A percentile compares a stretch with the other conserved stretches of the same genome.
phyloP scores from a whole-genome alignment of 1,139 yeast genomes.

The Pneumocystis oryctolagi region DNA sequence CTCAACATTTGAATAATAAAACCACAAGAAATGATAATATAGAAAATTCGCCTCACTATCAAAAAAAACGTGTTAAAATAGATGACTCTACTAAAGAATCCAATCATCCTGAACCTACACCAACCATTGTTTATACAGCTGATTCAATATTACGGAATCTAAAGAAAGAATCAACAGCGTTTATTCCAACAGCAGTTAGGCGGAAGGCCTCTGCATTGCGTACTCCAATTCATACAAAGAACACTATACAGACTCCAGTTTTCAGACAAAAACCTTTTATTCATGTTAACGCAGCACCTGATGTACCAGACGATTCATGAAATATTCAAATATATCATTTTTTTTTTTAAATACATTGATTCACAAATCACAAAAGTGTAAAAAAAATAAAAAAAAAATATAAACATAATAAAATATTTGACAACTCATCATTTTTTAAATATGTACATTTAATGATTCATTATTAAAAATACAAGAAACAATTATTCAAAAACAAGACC shows the following conservation, averaged over 20 bases:
- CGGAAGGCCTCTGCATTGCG: background rate
- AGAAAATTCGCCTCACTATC: background rate
- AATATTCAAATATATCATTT: no score
- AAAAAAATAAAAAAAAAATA: no score
- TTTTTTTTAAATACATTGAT: no score
- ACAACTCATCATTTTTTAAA: no score
- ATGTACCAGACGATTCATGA: background rate
- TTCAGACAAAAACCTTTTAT: background rate
- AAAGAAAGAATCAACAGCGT: background rate
- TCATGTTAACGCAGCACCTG: constrained; percentile 1
- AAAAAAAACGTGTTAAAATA: background rate
- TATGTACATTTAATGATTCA: no score
- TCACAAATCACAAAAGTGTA: no score
- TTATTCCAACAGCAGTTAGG: background rate
- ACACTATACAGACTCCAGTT: background rate
- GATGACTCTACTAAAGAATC: background rate
- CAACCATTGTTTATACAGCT: background rate
- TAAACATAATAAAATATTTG: no score
- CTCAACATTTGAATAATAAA: background rate
- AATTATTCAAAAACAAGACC: no score
- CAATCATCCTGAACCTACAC: background rate
- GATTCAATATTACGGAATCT: background rate
- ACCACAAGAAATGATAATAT: background rate
- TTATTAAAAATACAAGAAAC: no score
- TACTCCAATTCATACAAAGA: background rate